phyloP scores from a whole-genome alignment of 2,329 filamentous ascomycete species.

The Fusarium zealandicum region DNA sequence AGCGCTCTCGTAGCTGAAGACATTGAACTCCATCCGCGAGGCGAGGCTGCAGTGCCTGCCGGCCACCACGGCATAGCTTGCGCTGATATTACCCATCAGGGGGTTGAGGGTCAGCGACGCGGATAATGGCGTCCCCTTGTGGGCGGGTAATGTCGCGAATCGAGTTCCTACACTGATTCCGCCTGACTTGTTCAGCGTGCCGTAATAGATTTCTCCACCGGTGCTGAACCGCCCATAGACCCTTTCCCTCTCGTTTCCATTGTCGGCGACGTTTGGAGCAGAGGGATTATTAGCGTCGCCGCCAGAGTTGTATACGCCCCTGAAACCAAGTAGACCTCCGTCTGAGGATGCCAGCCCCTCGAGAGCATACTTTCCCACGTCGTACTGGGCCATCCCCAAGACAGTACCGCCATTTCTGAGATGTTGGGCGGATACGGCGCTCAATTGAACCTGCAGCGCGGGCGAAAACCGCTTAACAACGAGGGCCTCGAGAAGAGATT shows the following conservation, averaged over 20 bases:
- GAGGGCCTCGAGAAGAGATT: slow-evolving; percentile 84
- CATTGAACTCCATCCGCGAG: slow-evolving; percentile 94
- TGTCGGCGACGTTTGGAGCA: slow-evolving; percentile 26
- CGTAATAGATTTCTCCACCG: slow-evolving; percentile 94
- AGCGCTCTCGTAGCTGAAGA: slow-evolving; percentile 97
- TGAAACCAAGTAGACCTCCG: slow-evolving; percentile 83
- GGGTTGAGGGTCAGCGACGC: slow-evolving; percentile 94
- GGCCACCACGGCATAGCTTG: slow-evolving; percentile 90
- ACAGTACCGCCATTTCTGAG: slow-evolving; percentile 79
- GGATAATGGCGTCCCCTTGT: slow-evolving; percentile 87
- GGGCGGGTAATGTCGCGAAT: slow-evolving; percentile 84
- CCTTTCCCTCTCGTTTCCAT: slow-evolving; percentile 59
- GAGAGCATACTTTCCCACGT: slow-evolving; percentile 84
- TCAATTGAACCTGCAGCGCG: slow-evolving; percentile 79
- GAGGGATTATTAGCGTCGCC: slow-evolving; percentile 61
- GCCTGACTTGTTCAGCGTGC: slow-evolving; percentile 90
- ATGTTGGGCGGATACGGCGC: slow-evolving; percentile 75
- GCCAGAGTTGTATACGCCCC: slow-evolving; percentile 95
- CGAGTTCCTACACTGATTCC: slow-evolving; percentile 88
- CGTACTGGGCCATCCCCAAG: slow-evolving; percentile 77
- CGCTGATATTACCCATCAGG: slow-evolving; percentile 90
- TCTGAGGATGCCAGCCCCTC: slow-evolving; percentile 94
- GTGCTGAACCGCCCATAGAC: slow-evolving; percentile 86
- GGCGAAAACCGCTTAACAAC: slow-evolving; percentile 81
- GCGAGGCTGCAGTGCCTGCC: slow-evolving; percentile 84